Evolutionary conservation across 2,329 filamentous ascomycete genomes (phyloP).

Genomic region (Gnomoniopsis sp.): DNA sequence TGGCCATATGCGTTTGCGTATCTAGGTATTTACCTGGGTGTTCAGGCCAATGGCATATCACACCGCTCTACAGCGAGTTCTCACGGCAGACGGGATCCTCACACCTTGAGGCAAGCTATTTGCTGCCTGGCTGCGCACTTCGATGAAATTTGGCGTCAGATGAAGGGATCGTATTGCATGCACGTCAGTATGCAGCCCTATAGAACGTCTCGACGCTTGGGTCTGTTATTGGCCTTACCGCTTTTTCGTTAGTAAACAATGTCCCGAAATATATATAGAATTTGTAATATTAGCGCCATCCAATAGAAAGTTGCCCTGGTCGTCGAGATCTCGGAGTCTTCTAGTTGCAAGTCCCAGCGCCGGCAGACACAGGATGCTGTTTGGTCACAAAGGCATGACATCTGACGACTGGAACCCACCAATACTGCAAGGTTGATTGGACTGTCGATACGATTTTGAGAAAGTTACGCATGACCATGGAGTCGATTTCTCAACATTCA

Average conservation of each 20-base stretch:
- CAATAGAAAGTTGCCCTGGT: background rate
- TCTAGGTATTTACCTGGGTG: no score
- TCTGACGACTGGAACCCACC: background rate
- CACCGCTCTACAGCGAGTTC: background rate
- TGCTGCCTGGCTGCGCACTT: background rate
- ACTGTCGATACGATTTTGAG: background rate
- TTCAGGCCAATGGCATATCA: background rate
- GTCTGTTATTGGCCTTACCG: constrained; percentile 8
- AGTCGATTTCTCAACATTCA: background rate
- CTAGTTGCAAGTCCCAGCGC: no score
- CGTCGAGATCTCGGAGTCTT: no score
- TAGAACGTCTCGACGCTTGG: background rate
- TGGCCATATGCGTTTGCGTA: background rate
- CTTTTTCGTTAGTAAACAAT: constrained; percentile 14
- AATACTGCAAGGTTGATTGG: background rate
- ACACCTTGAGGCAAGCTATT: background rate
- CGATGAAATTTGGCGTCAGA: background rate
- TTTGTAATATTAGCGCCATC: constrained; percentile 5
- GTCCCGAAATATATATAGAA: constrained; percentile 13
- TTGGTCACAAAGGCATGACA: background rate
- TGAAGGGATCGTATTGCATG: background rate
- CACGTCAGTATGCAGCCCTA: constrained; percentile 10
- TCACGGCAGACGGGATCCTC: background rate
- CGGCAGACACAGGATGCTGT: background rate
- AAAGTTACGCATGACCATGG: background rate